phyloP scores from a whole-genome alignment of 2,329 filamentous ascomycete species.

The Colletotrichum sp. region DNA sequence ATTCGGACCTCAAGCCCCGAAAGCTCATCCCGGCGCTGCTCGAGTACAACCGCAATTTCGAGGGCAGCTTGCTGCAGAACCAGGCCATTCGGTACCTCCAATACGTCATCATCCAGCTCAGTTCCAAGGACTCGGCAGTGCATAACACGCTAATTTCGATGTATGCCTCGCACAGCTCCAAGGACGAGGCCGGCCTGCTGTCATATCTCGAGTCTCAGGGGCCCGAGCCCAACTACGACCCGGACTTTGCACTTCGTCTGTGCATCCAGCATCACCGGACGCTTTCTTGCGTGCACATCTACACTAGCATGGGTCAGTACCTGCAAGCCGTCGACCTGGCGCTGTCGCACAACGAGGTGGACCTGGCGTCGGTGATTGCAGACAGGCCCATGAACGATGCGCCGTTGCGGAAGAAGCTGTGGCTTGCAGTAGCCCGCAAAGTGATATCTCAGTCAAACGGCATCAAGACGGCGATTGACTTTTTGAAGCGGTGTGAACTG shows the following conservation, averaged over 20 bases:
- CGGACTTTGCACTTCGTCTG: conserved; percentile 92
- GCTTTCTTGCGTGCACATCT: conserved; percentile 95
- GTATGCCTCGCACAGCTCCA: conserved; percentile 84
- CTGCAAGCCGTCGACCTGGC: conserved; percentile 92
- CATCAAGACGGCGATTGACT: conserved; percentile 93
- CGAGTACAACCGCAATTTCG: conserved; percentile 85
- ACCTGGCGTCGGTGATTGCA: conserved; percentile 87
- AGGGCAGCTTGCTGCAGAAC: conserved; percentile 74
- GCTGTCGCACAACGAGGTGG: conserved; percentile 85
- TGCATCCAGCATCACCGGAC: conserved; percentile 96
- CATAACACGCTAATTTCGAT: conserved; percentile 98
- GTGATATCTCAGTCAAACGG: conserved; percentile 87
- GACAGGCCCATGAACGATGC: conserved; percentile 83
- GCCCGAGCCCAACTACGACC: conserved; percentile 86
- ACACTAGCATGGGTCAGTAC: conserved; percentile 95
- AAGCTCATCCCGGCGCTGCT: conserved; percentile 92
- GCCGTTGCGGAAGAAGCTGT: conserved; percentile 87
- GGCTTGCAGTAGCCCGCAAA: conserved; percentile 93
- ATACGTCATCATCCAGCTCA: conserved; percentile 87
- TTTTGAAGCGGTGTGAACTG: conserved; percentile 88
- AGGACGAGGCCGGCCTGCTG: conserved; percentile 84
- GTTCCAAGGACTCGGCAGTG: conserved; percentile 82
- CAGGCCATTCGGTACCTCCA: conserved; percentile 94
- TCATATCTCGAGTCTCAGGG: conserved; percentile 91
- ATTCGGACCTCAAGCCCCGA: conserved; percentile 81